phyloP scores from a whole-genome alignment of 805 yeast genomes.

The Lipomyces kockii region DNA sequence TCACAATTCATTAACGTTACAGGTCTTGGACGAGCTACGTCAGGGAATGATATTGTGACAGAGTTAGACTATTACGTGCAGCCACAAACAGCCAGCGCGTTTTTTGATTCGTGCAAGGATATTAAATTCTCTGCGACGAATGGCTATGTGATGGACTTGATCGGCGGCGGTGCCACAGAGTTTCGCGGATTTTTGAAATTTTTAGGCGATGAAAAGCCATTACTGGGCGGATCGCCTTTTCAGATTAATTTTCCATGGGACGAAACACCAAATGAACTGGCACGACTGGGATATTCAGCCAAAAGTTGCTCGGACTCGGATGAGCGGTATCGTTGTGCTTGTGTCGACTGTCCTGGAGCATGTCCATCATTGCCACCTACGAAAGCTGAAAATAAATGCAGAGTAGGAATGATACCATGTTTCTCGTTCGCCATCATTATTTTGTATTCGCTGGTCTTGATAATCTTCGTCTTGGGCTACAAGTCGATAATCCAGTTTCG shows the following conservation, averaged over 20 bases:
- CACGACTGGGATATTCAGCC: conserved; percentile 30
- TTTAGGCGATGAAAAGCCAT: conserved; percentile 91
- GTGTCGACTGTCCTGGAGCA: conserved; percentile 82
- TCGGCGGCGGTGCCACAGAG: conserved; percentile 94
- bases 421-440: conserved; percentile 66
- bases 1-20: conserved; percentile 73
- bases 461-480: conserved; percentile 36
- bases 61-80: conserved; percentile 70
- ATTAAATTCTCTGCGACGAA: conserved; percentile 93
- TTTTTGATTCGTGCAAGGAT: conserved; percentile 84
- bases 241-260: conserved; percentile 79
- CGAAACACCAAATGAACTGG: conserved; percentile 35
- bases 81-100: conserved; percentile 60
- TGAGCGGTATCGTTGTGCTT: conserved; percentile 72
- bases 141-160: conserved; percentile 93
- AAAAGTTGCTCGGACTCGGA: conserved; percentile 63
- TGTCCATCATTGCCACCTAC: conserved; percentile 69
- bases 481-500: conserved; percentile 23
- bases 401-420: conserved; percentile 69
- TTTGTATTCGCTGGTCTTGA: conserved; percentile 50
- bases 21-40: conserved; percentile 48
- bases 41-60: conserved; percentile 64
- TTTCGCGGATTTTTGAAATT: conserved; percentile 78
- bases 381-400: conserved; percentile 51
- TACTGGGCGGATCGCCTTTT: conserved; percentile 93